These are phyloP conservation scores for Reutealis trisperma DNA, from an alignment of 345 rosid species.

Conservation along the genomic window DNA sequence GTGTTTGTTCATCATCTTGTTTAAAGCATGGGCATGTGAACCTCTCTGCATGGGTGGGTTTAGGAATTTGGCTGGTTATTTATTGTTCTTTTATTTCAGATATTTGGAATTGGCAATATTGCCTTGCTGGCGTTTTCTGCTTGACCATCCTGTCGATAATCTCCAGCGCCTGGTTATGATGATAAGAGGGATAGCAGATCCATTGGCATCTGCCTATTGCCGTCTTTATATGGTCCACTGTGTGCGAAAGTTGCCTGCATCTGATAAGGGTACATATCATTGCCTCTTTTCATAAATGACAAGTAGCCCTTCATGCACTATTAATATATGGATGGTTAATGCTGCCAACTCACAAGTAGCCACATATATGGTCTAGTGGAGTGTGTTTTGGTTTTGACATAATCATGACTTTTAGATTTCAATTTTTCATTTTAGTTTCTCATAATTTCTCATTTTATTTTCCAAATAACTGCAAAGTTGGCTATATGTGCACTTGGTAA, in stretches of 20 bases:
- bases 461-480: background rate
- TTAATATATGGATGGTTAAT: conserved; percentile 1
- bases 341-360: background rate
- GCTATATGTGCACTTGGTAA: background rate
- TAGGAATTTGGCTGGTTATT: conserved; percentile 13
- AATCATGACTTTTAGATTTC: background rate
- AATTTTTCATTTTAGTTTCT: background rate
- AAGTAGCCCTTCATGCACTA: background rate
- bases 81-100: conserved; percentile 38
- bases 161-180: conserved; percentile 71
- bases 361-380: background rate
- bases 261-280: conserved; percentile 49
- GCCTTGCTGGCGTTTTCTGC: conserved; percentile 87
- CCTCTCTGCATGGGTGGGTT: conserved; percentile 8
- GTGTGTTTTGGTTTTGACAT: background rate
- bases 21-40: background rate
- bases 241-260: conserved; percentile 57
- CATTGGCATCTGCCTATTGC: conserved; percentile 78
- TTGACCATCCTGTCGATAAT: conserved; percentile 50
- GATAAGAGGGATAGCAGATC: conserved; percentile 89
- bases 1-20: background rate
- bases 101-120: conserved; percentile 85
- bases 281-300: conserved; percentile 9
- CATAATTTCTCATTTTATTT: background rate
- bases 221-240: conserved; percentile 73